These are phyloP conservation scores for Fusarium subtropicale DNA, from an alignment of 2,329 filamentous ascomycete genomes.

Conservation along the genomic window DNA sequence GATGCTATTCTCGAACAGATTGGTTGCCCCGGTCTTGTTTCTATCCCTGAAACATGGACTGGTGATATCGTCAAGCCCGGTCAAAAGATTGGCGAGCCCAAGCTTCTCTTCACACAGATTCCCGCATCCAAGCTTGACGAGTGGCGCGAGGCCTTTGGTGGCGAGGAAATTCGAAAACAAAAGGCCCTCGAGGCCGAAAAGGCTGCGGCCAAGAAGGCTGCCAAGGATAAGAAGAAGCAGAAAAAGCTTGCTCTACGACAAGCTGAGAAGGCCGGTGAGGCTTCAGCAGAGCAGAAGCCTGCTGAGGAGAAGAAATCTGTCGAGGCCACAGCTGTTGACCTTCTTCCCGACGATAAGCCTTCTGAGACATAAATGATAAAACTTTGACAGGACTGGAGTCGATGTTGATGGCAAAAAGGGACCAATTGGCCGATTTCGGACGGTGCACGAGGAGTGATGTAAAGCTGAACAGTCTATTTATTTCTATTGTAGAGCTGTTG, in stretches of 20 bases:
- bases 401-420: constrained; percentile 2
- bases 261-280: constrained; percentile 29
- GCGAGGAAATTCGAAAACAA: constrained; percentile 74
- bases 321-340: constrained; percentile 37
- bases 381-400: constrained; percentile 4
- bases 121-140: constrained; percentile 83
- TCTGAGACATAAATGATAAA: constrained; percentile 25
- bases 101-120: constrained; percentile 85
- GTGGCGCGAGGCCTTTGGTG: constrained; percentile 82
- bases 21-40: constrained; percentile 60
- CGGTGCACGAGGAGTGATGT: constrained; percentile 18
- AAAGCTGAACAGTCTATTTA: constrained; percentile 20
- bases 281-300: constrained; percentile 20
- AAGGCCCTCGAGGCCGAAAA: constrained; percentile 68
- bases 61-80: constrained; percentile 73
- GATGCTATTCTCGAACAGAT: constrained; percentile 83
- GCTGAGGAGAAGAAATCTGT: constrained; percentile 34
- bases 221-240: constrained; percentile 63
- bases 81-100: constrained; percentile 84
- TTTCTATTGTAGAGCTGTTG: constrained; percentile 20
- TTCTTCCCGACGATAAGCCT: constrained; percentile 35
- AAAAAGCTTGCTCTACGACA: constrained; percentile 49
- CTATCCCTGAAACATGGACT: constrained; percentile 76
- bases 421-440: neutral
- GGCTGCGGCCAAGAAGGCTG: constrained; percentile 63